These are phyloP conservation scores for Tylopilus plumbeoviolaceoides DNA, from an alignment of 768 basidiomycete species.

Conservation along the genomic window DNA sequence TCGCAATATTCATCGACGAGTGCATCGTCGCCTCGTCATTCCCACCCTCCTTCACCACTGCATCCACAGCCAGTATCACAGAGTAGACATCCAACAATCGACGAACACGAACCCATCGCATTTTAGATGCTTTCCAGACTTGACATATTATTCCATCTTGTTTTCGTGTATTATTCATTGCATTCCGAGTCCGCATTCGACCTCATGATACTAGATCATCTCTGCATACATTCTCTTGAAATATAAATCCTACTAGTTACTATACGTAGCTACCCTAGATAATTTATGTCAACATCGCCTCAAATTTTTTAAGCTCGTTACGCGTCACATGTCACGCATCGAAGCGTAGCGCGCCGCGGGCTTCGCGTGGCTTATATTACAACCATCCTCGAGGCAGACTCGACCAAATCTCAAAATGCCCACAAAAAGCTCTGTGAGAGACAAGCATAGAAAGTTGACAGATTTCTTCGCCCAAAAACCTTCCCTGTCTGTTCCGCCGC, in stretches of 20 bases:
- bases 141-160: not conserved
- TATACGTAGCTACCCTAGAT: constrained; percentile 7
- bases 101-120: constrained; percentile 21
- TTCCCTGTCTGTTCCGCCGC: constrained; percentile 16
- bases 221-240: not conserved
- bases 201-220: constrained; percentile 8
- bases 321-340: constrained; percentile 13
- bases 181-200: constrained; percentile 4
- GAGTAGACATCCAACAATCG: constrained; percentile 32
- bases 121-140: constrained; percentile 10
- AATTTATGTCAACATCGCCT: not conserved
- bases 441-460: constrained; percentile 33
- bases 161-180: constrained; percentile 4
- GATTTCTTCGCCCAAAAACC: constrained; percentile 43
- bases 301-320: not conserved
- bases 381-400: not conserved
- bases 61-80: constrained; percentile 24
- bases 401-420: constrained; percentile 16
- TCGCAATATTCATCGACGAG: constrained; percentile 30
- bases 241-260: not conserved
- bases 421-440: constrained; percentile 9
- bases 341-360: not conserved
- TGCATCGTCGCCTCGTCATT: constrained; percentile 30
- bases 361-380: not conserved
- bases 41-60: constrained; percentile 30